Percentiles rank a stretch among this genome's conserved stretches.
These are phyloP conservation scores for Cadophora malorum DNA, from an alignment of 2,329 filamentous ascomycete genomes.

Conservation along the genomic window DNA sequence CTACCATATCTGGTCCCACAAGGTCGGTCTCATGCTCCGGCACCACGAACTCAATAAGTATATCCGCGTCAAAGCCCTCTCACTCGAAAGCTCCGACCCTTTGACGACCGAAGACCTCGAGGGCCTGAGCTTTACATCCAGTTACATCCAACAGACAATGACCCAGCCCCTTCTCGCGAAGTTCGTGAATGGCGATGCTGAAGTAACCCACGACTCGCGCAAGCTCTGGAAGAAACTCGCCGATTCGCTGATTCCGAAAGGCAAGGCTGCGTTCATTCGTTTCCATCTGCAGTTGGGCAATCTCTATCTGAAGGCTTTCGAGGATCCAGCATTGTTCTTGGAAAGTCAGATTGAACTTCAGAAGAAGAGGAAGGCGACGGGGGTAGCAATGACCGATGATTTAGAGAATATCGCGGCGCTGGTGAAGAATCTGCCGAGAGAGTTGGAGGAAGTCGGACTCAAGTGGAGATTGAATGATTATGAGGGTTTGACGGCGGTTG, in stretches of 20 bases:
- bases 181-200: not conserved
- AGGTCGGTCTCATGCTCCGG: conserved; percentile 10
- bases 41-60: conserved; percentile 15
- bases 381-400: conserved; percentile 2
- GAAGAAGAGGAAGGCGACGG: not conserved
- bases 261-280: conserved; percentile 7
- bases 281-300: conserved; percentile 4
- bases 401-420: conserved; percentile 5
- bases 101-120: not conserved
- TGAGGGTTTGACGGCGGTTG: conserved; percentile 6
- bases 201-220: not conserved
- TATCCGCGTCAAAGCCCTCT: not conserved
- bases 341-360: not conserved
- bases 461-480: conserved; percentile 15
- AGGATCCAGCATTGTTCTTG: conserved; percentile 1
- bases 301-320: not conserved
- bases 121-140: conserved; percentile 12
- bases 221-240: conserved; percentile 13
- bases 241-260: conserved; percentile 10
- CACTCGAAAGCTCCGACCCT: not conserved
- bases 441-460: conserved; percentile 7
- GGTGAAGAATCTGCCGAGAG: conserved; percentile 6
- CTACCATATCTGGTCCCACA: conserved; percentile 12
- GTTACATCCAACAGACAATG: conserved; percentile 13
- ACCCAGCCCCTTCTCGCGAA: not conserved